phyloP scores from a whole-genome alignment of 768 basidiomycete genomes.

The Xerocomellus dryophilus region DNA sequence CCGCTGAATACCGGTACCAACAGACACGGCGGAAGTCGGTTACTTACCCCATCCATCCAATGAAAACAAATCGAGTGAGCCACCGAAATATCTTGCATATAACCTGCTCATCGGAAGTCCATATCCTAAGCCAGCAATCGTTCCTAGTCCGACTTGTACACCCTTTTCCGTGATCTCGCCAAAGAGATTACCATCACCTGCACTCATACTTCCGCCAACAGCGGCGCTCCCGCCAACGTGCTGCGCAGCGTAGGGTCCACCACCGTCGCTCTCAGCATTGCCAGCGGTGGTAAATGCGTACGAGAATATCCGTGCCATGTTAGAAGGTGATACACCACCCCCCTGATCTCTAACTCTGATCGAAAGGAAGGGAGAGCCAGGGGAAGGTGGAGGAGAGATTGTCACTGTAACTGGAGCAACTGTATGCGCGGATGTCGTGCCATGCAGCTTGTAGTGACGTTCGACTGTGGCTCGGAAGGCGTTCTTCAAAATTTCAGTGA shows the following conservation, averaged over 20 bases:
- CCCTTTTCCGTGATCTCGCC: conserved; percentile 76
- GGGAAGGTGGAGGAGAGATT: conserved; percentile 52
- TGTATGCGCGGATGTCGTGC: conserved; percentile 30
- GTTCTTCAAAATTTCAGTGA: conserved; percentile 90
- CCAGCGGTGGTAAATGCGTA: conserved; percentile 91
- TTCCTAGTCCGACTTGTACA: conserved; percentile 79
- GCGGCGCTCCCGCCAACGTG: conserved; percentile 71
- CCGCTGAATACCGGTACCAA: neutral
- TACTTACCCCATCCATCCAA: conserved; percentile 79
- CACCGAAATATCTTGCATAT: conserved; percentile 84
- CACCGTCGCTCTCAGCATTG: conserved; percentile 43
- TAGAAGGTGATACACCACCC: conserved; percentile 72
- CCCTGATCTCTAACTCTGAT: conserved; percentile 83
- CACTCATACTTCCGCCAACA: conserved; percentile 42
- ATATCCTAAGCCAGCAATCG: conserved; percentile 86
- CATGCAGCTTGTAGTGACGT: conserved; percentile 49
- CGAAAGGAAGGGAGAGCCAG: conserved; percentile 53
- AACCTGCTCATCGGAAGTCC: conserved; percentile 79
- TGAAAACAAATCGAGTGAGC: conserved; percentile 75
- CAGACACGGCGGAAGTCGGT: neutral
- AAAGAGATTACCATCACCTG: conserved; percentile 57
- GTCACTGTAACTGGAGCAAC: conserved; percentile 71
- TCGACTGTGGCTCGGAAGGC: conserved; percentile 89
- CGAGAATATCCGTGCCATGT: conserved; percentile 81
- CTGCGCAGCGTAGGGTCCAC: conserved; percentile 77